These are phyloP conservation scores for Wickerhamiella brachini DNA, from an alignment of 805 yeast genomes.

Conservation along the genomic window DNA sequence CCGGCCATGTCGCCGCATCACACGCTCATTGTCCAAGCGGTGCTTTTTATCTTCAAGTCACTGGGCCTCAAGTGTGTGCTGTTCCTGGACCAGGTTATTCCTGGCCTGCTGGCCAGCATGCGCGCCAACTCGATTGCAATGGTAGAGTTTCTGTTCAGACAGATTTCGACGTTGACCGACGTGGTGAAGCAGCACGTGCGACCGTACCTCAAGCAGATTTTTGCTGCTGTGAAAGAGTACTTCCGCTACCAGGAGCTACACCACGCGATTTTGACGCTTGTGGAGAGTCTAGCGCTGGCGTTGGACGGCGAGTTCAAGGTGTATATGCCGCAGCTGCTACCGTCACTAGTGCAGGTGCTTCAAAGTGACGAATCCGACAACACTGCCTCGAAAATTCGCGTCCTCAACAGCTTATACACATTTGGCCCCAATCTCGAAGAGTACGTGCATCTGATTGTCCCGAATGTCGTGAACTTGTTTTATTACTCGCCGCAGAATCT, in stretches of 20 bases:
- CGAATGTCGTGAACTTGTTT: conserved; percentile 67
- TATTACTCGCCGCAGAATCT: conserved; percentile 51
- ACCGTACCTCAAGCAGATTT: conserved; percentile 64
- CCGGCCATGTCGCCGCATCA: conserved; percentile 76
- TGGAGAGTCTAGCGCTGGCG: conserved; percentile 75
- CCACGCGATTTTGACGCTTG: conserved; percentile 60
- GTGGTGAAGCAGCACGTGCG: conserved; percentile 86
- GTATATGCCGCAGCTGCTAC: conserved; percentile 64
- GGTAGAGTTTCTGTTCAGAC: conserved; percentile 81
- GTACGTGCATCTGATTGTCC: conserved; percentile 74
- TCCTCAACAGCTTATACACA: conserved; percentile 66
- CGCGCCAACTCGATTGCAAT: conserved; percentile 53
- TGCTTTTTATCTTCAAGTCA: conserved; percentile 80
- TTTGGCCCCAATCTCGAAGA: conserved; percentile 86
- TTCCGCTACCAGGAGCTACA: conserved; percentile 53
- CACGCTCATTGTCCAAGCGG: conserved; percentile 85
- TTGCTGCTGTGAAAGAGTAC: conserved; percentile 60
- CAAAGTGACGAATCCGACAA: conserved; percentile 51
- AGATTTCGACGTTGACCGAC: conserved; percentile 59
- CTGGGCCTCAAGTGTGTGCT: conserved; percentile 80
- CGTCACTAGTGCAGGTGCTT: conserved; percentile 59
- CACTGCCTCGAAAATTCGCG: conserved; percentile 36
- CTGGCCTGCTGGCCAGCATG: conserved; percentile 78
- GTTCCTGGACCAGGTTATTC: conserved; percentile 76
- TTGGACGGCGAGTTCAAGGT: conserved; percentile 85